Conservation (phyloP, 331 rosid genomes). For the Arachis monticola region DNA sequence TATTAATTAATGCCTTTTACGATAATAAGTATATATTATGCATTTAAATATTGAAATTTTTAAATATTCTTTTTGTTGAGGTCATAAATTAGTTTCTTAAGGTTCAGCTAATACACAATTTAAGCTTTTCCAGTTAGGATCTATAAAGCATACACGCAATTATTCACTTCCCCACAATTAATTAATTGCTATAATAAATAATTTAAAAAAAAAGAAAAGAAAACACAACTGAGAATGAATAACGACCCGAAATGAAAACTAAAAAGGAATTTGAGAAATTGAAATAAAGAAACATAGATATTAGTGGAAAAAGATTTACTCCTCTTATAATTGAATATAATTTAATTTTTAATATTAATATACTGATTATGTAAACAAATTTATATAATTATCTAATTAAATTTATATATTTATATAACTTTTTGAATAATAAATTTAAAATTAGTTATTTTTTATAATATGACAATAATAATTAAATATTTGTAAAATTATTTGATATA, state of each 20-base stretch:
- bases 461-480: too few species aligned
- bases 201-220: too few species aligned
- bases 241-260: constrained; percentile 21
- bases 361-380: too few species aligned
- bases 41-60: not conserved
- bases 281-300: constrained; percentile 40
- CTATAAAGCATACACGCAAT: not conserved
- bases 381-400: too few species aligned
- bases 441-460: too few species aligned
- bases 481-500: too few species aligned
- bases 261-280: not conserved
- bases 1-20: not conserved
- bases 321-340: not conserved
- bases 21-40: not conserved
- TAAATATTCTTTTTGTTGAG: not conserved
- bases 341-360: too few species aligned
- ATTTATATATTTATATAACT: too few species aligned
- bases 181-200: not conserved
- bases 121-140: not conserved
- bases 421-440: too few species aligned
- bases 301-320: constrained; percentile 21
- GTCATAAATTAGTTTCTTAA: not conserved
- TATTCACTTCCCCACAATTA: not conserved
- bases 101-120: not conserved
- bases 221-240: not conserved